phyloP scores from a whole-genome alignment of 306 rosid genomes.

The Hippophae tibetana region DNA sequence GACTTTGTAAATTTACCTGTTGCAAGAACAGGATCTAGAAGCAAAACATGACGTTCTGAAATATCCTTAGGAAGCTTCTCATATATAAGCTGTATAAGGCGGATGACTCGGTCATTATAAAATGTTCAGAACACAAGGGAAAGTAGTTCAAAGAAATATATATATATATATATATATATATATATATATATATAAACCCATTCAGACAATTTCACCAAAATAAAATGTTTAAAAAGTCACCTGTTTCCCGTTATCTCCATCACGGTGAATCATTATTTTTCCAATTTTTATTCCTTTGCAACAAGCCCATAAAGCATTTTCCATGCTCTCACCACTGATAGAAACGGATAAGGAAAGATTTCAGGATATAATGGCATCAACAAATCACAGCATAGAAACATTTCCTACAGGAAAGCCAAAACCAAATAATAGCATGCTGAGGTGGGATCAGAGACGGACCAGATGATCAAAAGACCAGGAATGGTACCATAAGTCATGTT shows the following conservation, averaged over 20 bases:
- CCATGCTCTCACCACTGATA: slow-evolving; percentile 96
- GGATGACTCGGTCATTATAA: no score
- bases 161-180: no score
- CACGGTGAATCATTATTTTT: slow-evolving; percentile 93
- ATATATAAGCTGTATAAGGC: slow-evolving; percentile 73
- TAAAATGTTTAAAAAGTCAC: slow-evolving; percentile 22
- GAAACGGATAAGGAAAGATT: slow-evolving; percentile 20
- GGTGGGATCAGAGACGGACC: no score
- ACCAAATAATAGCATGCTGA: no score
- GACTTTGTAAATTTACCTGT: slow-evolving; percentile 47
- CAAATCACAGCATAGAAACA: no score
- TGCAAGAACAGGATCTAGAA: slow-evolving; percentile 95
- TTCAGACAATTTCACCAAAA: no score
- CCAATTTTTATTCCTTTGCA: slow-evolving; percentile 99
- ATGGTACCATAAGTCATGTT: no score
- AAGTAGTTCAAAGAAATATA: no score
- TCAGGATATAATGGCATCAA: neutral
- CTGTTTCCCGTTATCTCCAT: slow-evolving; percentile 93
- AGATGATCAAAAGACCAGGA: no score
- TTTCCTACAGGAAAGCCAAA: neutral
- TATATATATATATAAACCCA: no score
- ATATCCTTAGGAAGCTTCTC: slow-evolving; percentile 95
- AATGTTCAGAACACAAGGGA: no score
- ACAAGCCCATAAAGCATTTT: slow-evolving; percentile 92
- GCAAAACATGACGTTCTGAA: slow-evolving; percentile 95